phyloP scores from a whole-genome alignment of 2,329 filamentous ascomycete genomes.

The Beauveria caledonica region DNA sequence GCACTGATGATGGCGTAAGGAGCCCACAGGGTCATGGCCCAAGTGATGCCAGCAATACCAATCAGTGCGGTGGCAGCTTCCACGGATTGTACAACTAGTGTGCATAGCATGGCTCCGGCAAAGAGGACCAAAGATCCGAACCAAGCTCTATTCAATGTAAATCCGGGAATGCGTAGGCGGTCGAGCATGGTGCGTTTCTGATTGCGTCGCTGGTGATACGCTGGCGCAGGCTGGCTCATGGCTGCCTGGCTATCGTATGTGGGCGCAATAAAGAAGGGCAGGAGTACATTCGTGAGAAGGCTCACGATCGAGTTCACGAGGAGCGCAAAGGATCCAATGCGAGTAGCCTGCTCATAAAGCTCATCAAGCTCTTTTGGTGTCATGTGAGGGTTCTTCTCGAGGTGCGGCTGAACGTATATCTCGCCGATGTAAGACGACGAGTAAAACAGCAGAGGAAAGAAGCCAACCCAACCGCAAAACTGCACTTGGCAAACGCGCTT shows the following conservation, averaged over 20 bases:
- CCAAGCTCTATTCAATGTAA: slow-evolving; percentile 87
- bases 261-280: slow-evolving; percentile 79
- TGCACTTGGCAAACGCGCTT: slow-evolving; percentile 74
- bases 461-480: slow-evolving; percentile 86
- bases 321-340: slow-evolving; percentile 81
- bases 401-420: slow-evolving; percentile 79
- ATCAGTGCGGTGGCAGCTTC: slow-evolving; percentile 68
- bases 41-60: slow-evolving; percentile 77
- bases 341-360: slow-evolving; percentile 77
- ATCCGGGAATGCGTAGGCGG: slow-evolving; percentile 64
- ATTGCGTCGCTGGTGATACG: slow-evolving; percentile 21
- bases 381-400: slow-evolving; percentile 71
- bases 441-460: slow-evolving; percentile 94
- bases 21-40: slow-evolving; percentile 90
- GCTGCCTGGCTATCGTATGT: slow-evolving; percentile 53
- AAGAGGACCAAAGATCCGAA: slow-evolving; percentile 79
- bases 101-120: slow-evolving; percentile 70
- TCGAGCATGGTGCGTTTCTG: slow-evolving; percentile 41
- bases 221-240: slow-evolving; percentile 14
- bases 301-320: slow-evolving; percentile 83
- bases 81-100: slow-evolving; percentile 67
- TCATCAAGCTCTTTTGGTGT: slow-evolving; percentile 65
- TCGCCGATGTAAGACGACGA: slow-evolving; percentile 90
- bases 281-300: slow-evolving; percentile 68
- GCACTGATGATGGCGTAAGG: slow-evolving; percentile 92